phyloP scores from a whole-genome alignment of 1,284 basidiomycete genomes.

The Volvariella surrecta region DNA sequence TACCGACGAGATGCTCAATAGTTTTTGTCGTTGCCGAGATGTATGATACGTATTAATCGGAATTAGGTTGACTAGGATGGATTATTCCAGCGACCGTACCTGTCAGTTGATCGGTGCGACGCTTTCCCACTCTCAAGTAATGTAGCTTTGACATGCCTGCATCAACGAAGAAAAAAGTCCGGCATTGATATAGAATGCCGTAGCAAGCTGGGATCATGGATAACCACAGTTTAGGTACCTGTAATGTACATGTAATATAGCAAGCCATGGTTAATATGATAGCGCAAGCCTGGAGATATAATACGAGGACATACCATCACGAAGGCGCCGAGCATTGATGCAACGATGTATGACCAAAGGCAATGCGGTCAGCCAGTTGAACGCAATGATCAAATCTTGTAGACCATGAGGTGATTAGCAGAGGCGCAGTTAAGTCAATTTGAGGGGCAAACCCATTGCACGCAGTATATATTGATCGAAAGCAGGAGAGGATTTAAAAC shows the following conservation, averaged over 20 bases:
- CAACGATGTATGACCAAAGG: constrained; percentile 54
- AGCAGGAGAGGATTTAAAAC: background rate
- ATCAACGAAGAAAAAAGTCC: background rate
- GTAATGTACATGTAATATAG: background rate
- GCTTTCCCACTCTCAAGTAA: constrained; percentile 48
- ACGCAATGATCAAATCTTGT: constrained; percentile 44
- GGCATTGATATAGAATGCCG: no score
- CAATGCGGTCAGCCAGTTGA: constrained; percentile 52
- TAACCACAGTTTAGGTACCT: no score
- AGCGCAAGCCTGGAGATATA: background rate
- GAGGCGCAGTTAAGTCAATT: background rate
- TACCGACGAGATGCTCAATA: constrained; percentile 4
- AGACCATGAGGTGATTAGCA: background rate
- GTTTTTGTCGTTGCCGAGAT: background rate
- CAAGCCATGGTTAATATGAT: background rate
- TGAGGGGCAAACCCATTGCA: no score
- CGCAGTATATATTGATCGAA: background rate
- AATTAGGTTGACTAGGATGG: constrained; percentile 55
- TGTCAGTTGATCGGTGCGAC: constrained; percentile 53
- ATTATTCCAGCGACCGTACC: constrained; percentile 61
- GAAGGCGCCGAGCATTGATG: constrained; percentile 31
- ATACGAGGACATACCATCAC: constrained; percentile 21
- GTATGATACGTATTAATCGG: constrained; percentile 54
- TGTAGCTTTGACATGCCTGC: constrained; percentile 32
- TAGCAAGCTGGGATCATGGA: no score